Evolutionary conservation across 805 yeast species (phyloP).

Genomic region (Kluyveromyces wickerhamii): DNA sequence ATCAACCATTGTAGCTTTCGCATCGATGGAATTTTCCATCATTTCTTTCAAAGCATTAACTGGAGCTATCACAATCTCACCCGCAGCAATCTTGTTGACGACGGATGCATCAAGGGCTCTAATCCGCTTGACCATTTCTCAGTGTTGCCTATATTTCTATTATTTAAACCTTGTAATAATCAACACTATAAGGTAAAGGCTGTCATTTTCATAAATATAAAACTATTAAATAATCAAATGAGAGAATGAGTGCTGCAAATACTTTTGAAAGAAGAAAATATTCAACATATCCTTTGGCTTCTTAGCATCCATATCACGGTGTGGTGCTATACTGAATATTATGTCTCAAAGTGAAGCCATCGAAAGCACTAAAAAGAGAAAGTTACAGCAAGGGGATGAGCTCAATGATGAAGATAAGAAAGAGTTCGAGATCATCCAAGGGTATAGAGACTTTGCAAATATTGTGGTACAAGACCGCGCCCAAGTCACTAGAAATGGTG

Average conservation of each 20-base stretch:
- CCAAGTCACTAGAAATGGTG: constrained; percentile 51
- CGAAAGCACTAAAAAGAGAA: no score
- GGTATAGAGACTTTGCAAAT: constrained; percentile 27
- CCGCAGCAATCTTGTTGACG: constrained; percentile 91
- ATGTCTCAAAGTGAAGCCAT: no score
- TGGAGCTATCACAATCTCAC: constrained; percentile 90
- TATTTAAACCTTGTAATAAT: no score
- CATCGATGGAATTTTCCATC: constrained; percentile 89
- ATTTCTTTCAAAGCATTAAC: constrained; percentile 91
- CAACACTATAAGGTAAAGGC: no score
- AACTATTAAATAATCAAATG: no score
- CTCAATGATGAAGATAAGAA: background rate
- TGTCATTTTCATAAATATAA: no score
- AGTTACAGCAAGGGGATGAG: no score
- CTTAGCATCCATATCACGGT: background rate
- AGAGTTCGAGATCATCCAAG: constrained; percentile 27
- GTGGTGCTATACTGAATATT: no score
- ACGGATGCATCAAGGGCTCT: constrained; percentile 55
- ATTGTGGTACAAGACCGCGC: constrained; percentile 35
- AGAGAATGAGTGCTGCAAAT: no score
- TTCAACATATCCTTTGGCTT: no score
- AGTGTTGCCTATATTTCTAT: background rate
- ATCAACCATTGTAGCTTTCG: constrained; percentile 65
- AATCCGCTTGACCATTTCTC: background rate
- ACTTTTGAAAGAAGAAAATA: no score